A percentile compares a stretch with the other conserved stretches of the same genome.
Conservation (phyloP, 352 stramenopile species). For the Phytophthora foliorum region DNA sequence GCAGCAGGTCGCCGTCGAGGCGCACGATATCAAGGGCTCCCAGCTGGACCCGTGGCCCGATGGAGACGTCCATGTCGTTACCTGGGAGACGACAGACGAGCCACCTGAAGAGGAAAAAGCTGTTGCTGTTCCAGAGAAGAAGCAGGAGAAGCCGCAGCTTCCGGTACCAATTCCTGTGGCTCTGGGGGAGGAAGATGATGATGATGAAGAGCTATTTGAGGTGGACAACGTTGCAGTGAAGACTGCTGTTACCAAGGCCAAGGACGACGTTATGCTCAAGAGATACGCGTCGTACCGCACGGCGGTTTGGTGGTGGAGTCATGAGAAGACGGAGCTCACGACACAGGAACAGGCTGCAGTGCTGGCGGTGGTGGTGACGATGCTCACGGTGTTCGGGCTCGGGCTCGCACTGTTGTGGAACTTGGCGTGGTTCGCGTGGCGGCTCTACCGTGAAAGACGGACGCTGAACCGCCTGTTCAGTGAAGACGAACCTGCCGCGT, state of each 20-base stretch:
- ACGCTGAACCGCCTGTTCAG: slow-evolving; percentile 53
- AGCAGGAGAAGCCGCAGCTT: slow-evolving; percentile 2
- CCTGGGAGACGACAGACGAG: slow-evolving; percentile 42
- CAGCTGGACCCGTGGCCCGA: slow-evolving; percentile 45
- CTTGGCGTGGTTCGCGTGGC: slow-evolving; percentile 55
- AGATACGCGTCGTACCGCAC: slow-evolving; percentile 40
- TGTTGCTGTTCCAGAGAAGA: slow-evolving; percentile 6
- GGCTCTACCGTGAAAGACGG: slow-evolving; percentile 51
- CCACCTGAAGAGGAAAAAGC: neutral
- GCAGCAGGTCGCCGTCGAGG: slow-evolving; percentile 60
- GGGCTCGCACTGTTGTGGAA: slow-evolving; percentile 44
- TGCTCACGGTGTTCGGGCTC: slow-evolving; percentile 52
- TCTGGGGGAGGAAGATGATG: slow-evolving; percentile 9
- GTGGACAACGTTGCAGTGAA: slow-evolving; percentile 23
- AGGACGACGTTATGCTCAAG: slow-evolving; percentile 23
- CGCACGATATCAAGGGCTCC: slow-evolving; percentile 65
- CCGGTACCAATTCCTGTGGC: neutral
- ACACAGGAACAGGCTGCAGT: slow-evolving; percentile 69
- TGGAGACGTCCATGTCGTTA: slow-evolving; percentile 38
- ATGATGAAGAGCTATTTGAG: slow-evolving; percentile 5
- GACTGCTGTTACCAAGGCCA: slow-evolving; percentile 7
- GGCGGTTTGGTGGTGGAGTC: slow-evolving; percentile 56
- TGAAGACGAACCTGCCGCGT: slow-evolving; percentile 27
- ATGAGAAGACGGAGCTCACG: slow-evolving; percentile 59
- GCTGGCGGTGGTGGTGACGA: slow-evolving; percentile 60